These are phyloP conservation scores for Leucoagaricus sp. DNA, from an alignment of 1,284 basidiomycete genomes.

Conservation along the genomic window DNA sequence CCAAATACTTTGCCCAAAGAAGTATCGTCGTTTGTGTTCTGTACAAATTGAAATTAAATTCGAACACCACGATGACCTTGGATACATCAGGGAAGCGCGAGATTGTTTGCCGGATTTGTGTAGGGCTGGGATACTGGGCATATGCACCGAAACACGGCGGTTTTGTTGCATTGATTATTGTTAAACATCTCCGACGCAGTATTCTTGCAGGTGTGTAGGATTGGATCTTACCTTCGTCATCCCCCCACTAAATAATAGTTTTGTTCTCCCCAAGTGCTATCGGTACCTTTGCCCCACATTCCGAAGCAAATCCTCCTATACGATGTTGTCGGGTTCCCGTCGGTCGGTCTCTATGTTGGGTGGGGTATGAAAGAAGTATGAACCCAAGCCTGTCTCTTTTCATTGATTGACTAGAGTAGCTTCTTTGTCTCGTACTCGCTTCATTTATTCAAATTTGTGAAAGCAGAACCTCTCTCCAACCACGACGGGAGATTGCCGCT, in stretches of 20 bases:
- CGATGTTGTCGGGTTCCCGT: slow-evolving; percentile 1
- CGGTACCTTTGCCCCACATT: slow-evolving; percentile 7
- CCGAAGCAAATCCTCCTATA: background rate
- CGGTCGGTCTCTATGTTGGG: slow-evolving; percentile 10
- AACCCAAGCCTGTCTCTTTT: background rate
- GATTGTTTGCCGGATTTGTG: background rate
- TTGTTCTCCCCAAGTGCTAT: background rate
- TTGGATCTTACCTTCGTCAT: background rate
- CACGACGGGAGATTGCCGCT: slow-evolving; percentile 5
- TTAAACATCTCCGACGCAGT: background rate
- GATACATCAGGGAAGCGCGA: slow-evolving; percentile 7
- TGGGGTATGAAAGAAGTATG: background rate
- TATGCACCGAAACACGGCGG: slow-evolving; percentile 1
- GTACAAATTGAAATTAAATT: slow-evolving; percentile 12
- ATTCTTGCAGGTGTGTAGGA: background rate
- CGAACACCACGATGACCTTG: slow-evolving; percentile 4
- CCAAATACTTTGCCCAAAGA: background rate
- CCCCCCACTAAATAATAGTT: background rate
- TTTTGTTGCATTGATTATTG: slow-evolving; percentile 6
- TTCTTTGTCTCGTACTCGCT: background rate
- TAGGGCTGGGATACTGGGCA: slow-evolving; percentile 9
- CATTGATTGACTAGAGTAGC: background rate
- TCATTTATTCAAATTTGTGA: background rate
- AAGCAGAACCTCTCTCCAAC: background rate
- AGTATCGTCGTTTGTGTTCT: background rate